Evolutionary conservation across 345 rosid genomes (phyloP).

Genomic region (Linum usitatissimum): DNA sequence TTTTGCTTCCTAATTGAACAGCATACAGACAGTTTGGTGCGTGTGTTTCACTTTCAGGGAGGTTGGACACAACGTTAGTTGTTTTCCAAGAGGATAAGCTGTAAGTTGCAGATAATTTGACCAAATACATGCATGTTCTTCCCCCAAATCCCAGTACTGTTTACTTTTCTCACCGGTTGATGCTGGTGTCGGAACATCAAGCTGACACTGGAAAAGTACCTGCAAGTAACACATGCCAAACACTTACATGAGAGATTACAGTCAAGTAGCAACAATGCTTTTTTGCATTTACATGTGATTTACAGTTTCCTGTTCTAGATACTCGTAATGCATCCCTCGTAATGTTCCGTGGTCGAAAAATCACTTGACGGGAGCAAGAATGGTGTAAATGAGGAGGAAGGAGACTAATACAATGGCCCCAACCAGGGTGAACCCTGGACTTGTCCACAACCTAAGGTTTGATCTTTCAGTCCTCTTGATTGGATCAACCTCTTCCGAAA

Average conservation of each 20-base stretch:
- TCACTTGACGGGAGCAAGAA: conserved; percentile 71
- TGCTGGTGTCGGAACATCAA: no score
- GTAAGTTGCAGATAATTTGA: no score
- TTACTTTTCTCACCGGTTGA: no score
- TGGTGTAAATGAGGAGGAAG: conserved; percentile 69
- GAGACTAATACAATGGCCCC: conserved; percentile 61
- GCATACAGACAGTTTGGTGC: not conserved
- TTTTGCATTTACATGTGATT: not conserved
- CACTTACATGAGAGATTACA: not conserved
- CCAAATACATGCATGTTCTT: no score
- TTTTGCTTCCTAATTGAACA: not conserved
- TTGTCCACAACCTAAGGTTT: conserved; percentile 76
- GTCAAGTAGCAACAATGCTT: not conserved
- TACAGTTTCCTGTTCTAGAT: not conserved
- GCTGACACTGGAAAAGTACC: no score
- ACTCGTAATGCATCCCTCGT: no score
- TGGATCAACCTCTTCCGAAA: conserved; percentile 90
- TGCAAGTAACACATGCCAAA: not conserved
- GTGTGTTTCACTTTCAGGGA: not conserved
- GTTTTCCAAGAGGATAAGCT: no score
- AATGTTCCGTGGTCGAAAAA: no score
- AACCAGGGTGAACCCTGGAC: conserved; percentile 58
- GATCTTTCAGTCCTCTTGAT: conserved; percentile 81
- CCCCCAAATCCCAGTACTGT: no score
- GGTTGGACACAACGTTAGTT: not conserved